These are phyloP conservation scores for Skeletonema marinoi DNA, from an alignment of 108 stramenopile species.

Conservation along the genomic window DNA sequence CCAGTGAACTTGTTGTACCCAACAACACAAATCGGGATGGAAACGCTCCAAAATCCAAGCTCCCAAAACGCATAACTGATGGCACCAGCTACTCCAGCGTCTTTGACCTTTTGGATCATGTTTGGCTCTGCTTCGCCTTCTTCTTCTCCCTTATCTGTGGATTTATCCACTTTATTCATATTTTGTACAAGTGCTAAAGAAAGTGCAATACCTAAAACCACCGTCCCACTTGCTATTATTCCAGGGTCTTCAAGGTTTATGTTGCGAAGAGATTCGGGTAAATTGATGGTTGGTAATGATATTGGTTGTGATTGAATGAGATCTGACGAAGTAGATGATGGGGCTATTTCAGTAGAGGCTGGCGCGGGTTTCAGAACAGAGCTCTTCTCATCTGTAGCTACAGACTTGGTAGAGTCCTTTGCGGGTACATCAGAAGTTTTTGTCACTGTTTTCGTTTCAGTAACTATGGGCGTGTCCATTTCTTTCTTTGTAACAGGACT, in stretches of 20 bases:
- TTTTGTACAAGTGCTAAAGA: slow-evolving; percentile 3
- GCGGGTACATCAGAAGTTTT: background rate
- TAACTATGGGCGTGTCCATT: background rate
- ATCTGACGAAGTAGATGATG: slow-evolving; percentile 1
- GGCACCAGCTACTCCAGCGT: slow-evolving; percentile 75
- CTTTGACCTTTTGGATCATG: slow-evolving; percentile 71
- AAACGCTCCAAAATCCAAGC: slow-evolving; percentile 77
- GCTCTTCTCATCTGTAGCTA: background rate
- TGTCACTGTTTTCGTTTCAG: background rate
- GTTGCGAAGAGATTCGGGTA: slow-evolving; percentile 2
- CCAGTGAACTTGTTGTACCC: slow-evolving; percentile 72
- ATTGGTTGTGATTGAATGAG: background rate
- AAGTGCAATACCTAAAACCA: background rate
- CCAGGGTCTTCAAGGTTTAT: background rate
- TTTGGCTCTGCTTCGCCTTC: slow-evolving; percentile 50
- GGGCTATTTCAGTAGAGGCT: background rate
- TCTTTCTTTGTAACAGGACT: background rate
- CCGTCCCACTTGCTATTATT: background rate
- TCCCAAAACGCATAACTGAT: slow-evolving; percentile 84
- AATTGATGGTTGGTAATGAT: background rate
- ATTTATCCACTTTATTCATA: background rate
- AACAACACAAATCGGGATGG: slow-evolving; percentile 74
- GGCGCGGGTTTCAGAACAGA: background rate
- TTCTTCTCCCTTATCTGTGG: slow-evolving; percentile 29
- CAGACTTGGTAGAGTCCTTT: background rate